Evolutionary conservation across 306 rosid species (phyloP).

Genomic region (Dicorynia guianensis): DNA sequence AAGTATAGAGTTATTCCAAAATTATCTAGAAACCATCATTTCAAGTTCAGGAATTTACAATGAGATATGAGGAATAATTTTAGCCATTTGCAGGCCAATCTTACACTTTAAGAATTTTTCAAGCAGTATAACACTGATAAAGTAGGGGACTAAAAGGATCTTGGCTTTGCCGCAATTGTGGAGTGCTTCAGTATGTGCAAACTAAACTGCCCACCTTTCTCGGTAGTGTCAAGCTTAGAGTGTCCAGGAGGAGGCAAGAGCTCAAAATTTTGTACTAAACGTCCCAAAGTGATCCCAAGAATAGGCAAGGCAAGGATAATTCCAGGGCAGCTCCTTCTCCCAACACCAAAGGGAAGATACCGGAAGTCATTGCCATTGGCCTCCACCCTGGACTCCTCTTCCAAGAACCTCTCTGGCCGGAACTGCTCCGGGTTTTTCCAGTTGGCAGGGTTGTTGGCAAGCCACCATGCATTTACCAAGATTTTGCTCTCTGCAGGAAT

Average conservation of each 20-base stretch:
- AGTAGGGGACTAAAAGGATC: not conserved
- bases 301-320: slow-evolving; percentile 79
- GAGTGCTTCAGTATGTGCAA: slow-evolving; percentile 81
- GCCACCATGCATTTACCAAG: slow-evolving; percentile 84
- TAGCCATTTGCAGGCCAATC: not conserved
- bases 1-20: not conserved
- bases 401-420: slow-evolving; percentile 82
- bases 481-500: slow-evolving; percentile 84
- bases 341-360: slow-evolving; percentile 82
- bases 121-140: not conserved
- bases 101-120: not conserved
- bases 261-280: slow-evolving; percentile 81
- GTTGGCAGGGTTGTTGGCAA: slow-evolving; percentile 75
- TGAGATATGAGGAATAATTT: not conserved
- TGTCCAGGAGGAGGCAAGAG: slow-evolving; percentile 78
- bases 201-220: slow-evolving; percentile 87
- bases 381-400: slow-evolving; percentile 79
- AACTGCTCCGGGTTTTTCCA: slow-evolving; percentile 81
- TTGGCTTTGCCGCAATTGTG: slow-evolving; percentile 70
- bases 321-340: slow-evolving; percentile 85
- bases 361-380: slow-evolving; percentile 83
- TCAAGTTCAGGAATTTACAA: slow-evolving; percentile 27
- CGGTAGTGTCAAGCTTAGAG: slow-evolving; percentile 68
- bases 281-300: slow-evolving; percentile 72
- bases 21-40: slow-evolving; percentile 2